Conservation (phyloP, 1,139 yeast species). For the Blastobotrys aristatus region DNA sequence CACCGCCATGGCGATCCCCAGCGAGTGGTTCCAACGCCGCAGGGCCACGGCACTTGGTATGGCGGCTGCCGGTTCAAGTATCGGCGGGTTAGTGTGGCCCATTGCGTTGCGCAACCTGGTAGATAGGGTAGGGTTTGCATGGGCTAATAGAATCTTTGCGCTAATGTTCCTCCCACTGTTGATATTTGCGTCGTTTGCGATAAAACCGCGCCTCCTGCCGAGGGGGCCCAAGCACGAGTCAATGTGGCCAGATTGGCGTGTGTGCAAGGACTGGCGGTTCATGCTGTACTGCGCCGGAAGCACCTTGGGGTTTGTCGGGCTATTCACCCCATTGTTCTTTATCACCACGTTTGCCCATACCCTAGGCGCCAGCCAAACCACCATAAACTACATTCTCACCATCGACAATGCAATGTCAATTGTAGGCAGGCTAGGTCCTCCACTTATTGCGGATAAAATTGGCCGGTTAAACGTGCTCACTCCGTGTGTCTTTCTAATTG, state of each 20-base stretch:
- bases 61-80: conserved; percentile 55
- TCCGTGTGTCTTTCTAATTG: conserved; percentile 29
- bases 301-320: conserved; percentile 33
- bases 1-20: conserved; percentile 26
- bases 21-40: conserved; percentile 50
- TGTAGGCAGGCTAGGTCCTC: conserved; percentile 49
- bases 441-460: conserved; percentile 41
- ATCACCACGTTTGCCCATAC: conserved; percentile 37
- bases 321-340: conserved; percentile 40
- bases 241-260: conserved; percentile 20
- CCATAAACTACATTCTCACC: conserved; percentile 36
- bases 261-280: conserved; percentile 22
- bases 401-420: conserved; percentile 47
- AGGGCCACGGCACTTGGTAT: conserved; percentile 56
- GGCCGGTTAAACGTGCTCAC: conserved; percentile 40
- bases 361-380: conserved; percentile 29
- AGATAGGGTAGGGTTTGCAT: conserved; percentile 42
- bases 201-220: conserved; percentile 29
- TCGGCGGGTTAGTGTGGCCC: conserved; percentile 58
- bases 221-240: conserved; percentile 14
- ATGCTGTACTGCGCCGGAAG: conserved; percentile 24
- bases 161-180: conserved; percentile 41
- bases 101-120: conserved; percentile 38
- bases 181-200: conserved; percentile 33
- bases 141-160: conserved; percentile 49